phyloP scores from a whole-genome alignment of 2,329 filamentous ascomycete species.

The Ceratocystiopsis brevicomis region DNA sequence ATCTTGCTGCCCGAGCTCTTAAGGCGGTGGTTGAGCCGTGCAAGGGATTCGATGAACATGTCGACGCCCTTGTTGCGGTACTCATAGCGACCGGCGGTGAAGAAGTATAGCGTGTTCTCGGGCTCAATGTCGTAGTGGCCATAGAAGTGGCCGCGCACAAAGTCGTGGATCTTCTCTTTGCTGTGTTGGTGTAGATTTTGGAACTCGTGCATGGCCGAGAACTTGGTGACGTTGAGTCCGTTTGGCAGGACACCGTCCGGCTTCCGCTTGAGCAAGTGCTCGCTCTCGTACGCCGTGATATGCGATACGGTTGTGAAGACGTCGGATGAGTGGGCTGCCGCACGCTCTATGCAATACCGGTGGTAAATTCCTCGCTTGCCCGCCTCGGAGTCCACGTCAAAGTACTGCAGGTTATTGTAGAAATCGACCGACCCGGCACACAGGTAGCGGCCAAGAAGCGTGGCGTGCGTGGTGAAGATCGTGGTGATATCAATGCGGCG shows the following conservation, averaged over 20 bases:
- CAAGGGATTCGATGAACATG: constrained; percentile 97
- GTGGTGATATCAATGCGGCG: constrained; percentile 91
- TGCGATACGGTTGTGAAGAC: constrained; percentile 98
- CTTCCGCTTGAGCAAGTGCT: constrained; percentile 93
- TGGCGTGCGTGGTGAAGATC: constrained; percentile 96
- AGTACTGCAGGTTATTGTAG: constrained; percentile 95
- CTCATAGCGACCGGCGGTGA: constrained; percentile 92
- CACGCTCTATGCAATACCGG: constrained; percentile 92
- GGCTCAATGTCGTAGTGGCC: constrained; percentile 94
- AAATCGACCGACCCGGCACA: constrained; percentile 97
- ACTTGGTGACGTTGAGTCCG: constrained; percentile 94
- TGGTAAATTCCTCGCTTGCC: constrained; percentile 98
- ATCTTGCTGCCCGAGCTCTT: constrained; percentile 73
- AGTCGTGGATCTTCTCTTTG: constrained; percentile 97
- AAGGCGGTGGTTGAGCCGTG: constrained; percentile 81
- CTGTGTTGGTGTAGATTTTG: constrained; percentile 93
- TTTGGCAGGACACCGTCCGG: constrained; percentile 93
- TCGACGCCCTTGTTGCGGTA: constrained; percentile 97
- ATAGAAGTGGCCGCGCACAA: constrained; percentile 94
- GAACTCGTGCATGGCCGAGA: constrained; percentile 95
- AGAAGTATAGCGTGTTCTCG: constrained; percentile 93
- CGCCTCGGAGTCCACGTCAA: constrained; percentile 90
- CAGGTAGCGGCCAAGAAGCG: constrained; percentile 82
- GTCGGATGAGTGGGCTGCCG: constrained; percentile 76
- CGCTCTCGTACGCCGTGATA: constrained; percentile 95